These are phyloP conservation scores for Cryptosporidium bovis DNA, from an alignment of 169 alveolate species.

Conservation along the genomic window DNA sequence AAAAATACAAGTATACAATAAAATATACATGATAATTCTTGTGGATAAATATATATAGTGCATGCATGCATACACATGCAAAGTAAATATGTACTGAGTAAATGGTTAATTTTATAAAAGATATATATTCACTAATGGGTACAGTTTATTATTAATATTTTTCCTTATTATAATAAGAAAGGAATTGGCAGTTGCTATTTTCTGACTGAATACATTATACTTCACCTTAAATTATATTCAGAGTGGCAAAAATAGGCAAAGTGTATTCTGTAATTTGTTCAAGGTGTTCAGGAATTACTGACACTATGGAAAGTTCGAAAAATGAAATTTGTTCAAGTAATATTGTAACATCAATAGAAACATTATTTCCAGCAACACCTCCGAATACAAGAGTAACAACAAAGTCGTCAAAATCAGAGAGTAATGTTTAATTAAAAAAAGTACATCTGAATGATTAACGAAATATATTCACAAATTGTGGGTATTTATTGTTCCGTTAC, in stretches of 20 bases:
- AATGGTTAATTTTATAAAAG: too few relatives aligned
- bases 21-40: too few relatives aligned
- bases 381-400: conserved; percentile 44
- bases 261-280: conserved; percentile 2
- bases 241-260: conserved; percentile 17
- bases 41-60: too few relatives aligned
- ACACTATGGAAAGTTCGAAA: background rate
- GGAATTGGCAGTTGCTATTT: too few relatives aligned
- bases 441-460: background rate
- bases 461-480: background rate
- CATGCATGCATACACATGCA: too few relatives aligned
- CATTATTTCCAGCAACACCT: conserved; percentile 21
- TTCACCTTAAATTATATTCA: background rate
- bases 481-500: too few relatives aligned
- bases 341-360: background rate
- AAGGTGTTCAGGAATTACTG: background rate
- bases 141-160: too few relatives aligned
- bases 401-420: background rate
- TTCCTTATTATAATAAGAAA: too few relatives aligned
- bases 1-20: too few relatives aligned
- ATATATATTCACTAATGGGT: too few relatives aligned
- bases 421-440: background rate
- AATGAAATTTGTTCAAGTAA: background rate
- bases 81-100: too few relatives aligned
- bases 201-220: background rate